Conservation (phyloP, 768 basidiomycete species). For the Tulasnella sp. region DNA sequence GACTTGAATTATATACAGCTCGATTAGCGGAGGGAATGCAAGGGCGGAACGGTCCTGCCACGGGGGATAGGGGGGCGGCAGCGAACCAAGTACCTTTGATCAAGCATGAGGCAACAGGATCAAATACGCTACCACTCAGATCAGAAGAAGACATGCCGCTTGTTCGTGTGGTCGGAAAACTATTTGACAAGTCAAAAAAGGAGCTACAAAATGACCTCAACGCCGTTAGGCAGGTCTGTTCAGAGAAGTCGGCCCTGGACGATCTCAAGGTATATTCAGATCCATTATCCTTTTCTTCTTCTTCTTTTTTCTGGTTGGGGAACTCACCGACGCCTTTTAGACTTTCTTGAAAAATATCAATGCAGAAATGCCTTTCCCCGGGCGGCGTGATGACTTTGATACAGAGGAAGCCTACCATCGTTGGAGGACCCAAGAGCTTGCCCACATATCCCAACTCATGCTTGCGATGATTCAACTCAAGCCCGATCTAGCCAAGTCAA, state of each 20-base stretch:
- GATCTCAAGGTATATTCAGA: slow-evolving; percentile 69
- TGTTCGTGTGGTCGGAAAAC: slow-evolving; percentile 59
- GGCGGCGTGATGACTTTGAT: slow-evolving; percentile 80
- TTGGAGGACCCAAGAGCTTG: slow-evolving; percentile 81
- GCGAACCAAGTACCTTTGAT: slow-evolving; percentile 32
- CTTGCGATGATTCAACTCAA: slow-evolving; percentile 80
- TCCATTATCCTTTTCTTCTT: too few species aligned
- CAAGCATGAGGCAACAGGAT: neutral
- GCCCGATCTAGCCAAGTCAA: slow-evolving; percentile 82
- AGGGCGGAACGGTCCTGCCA: slow-evolving; percentile 35
- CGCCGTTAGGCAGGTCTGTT: slow-evolving; percentile 57
- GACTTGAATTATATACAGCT: slow-evolving; percentile 78
- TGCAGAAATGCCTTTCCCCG: slow-evolving; percentile 77
- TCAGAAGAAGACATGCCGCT: slow-evolving; percentile 73
- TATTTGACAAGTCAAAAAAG: slow-evolving; percentile 71
- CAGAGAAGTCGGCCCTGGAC: slow-evolving; percentile 77
- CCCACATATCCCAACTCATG: slow-evolving; percentile 83
- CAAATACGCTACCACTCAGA: slow-evolving; percentile 33
- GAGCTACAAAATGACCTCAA: slow-evolving; percentile 73
- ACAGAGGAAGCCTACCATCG: slow-evolving; percentile 76
- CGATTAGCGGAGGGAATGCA: slow-evolving; percentile 62
- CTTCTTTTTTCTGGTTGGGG: slow-evolving; percentile 18
- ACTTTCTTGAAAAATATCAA: slow-evolving; percentile 90
- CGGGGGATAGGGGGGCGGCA: too few species aligned
- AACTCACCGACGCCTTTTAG: slow-evolving; percentile 40